These are phyloP conservation scores for Penicillium crystallinum DNA, from an alignment of 495 filamentous ascomycete genomes.

Conservation along the genomic window DNA sequence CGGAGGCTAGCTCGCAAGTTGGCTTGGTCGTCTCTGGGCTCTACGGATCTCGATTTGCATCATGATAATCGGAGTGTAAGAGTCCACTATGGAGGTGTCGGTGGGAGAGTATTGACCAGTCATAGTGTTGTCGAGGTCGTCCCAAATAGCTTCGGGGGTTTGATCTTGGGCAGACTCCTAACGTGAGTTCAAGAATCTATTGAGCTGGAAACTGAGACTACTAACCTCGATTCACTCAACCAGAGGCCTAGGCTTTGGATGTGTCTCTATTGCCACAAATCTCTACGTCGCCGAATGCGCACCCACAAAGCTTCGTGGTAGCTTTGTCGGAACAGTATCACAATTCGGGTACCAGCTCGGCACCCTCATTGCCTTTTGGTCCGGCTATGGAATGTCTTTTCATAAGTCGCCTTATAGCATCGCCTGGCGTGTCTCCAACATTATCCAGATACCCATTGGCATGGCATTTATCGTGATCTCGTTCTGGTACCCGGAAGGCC, in stretches of 20 bases:
- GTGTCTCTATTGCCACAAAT: slow-evolving; percentile 35
- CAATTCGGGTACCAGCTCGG: slow-evolving; percentile 28
- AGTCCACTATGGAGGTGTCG: slow-evolving; percentile 1
- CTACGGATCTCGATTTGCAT: slow-evolving; percentile 27
- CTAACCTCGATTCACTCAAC: background rate
- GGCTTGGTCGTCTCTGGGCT: slow-evolving; percentile 32
- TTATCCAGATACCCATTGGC: slow-evolving; percentile 35
- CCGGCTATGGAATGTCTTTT: slow-evolving; percentile 39
- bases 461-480: slow-evolving; percentile 29
- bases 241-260: slow-evolving; percentile 35
- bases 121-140: slow-evolving; percentile 29
- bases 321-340: slow-evolving; percentile 33
- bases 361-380: slow-evolving; percentile 35
- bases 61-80: slow-evolving; percentile 29
- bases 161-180: slow-evolving; percentile 30
- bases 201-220: background rate
- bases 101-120: background rate
- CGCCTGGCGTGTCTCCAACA: slow-evolving; percentile 34
- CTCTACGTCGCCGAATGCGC: slow-evolving; percentile 37
- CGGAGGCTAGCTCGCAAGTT: slow-evolving; percentile 28
- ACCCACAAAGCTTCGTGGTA: slow-evolving; percentile 27
- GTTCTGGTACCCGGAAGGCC: slow-evolving; percentile 34
- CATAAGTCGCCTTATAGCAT: slow-evolving; percentile 34
- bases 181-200: slow-evolving; percentile 15
- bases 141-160: slow-evolving; percentile 33